A percentile compares a stretch with the other conserved stretches of the same genome.
These are phyloP conservation scores for Suhomyces kunorum DNA, from an alignment of 1,139 yeast species.

Conservation along the genomic window DNA sequence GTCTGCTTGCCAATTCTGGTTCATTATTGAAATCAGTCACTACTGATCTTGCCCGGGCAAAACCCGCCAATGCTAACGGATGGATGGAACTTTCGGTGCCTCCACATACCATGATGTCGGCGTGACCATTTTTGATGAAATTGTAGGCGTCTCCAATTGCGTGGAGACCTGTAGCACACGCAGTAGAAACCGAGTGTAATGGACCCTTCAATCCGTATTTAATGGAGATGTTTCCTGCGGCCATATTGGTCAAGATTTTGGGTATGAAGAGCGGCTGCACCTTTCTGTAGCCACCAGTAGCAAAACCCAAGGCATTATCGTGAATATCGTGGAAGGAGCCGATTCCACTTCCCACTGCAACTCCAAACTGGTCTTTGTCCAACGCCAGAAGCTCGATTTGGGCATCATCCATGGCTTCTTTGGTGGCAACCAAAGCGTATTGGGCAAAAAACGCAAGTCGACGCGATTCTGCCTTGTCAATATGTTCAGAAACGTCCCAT, in stretches of 20 bases:
- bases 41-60: constrained; percentile 84
- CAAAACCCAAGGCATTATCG: constrained; percentile 56
- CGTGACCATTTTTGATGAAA: constrained; percentile 76
- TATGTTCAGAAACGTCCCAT: constrained; percentile 52
- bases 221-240: constrained; percentile 88
- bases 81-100: constrained; percentile 88
- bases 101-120: constrained; percentile 88
- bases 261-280: constrained; percentile 89
- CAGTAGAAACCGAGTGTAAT: constrained; percentile 85
- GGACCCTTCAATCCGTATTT: constrained; percentile 79
- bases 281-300: constrained; percentile 60
- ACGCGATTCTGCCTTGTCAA: constrained; percentile 50
- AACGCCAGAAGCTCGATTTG: constrained; percentile 19
- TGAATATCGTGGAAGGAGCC: constrained; percentile 83
- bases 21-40: constrained; percentile 61
- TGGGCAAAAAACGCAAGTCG: constrained; percentile 74
- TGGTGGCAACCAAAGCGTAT: constrained; percentile 74
- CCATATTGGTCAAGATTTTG: constrained; percentile 84
- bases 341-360: constrained; percentile 89
- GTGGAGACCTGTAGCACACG: constrained; percentile 96
- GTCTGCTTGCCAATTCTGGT: constrained; percentile 75
- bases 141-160: constrained; percentile 91
- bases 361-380: constrained; percentile 46
- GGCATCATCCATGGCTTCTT: constrained; percentile 75
- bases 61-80: constrained; percentile 87